Evolutionary conservation across 2,329 filamentous ascomycete genomes (phyloP).

Genomic region (Thermothelomyces thermophilus): DNA sequence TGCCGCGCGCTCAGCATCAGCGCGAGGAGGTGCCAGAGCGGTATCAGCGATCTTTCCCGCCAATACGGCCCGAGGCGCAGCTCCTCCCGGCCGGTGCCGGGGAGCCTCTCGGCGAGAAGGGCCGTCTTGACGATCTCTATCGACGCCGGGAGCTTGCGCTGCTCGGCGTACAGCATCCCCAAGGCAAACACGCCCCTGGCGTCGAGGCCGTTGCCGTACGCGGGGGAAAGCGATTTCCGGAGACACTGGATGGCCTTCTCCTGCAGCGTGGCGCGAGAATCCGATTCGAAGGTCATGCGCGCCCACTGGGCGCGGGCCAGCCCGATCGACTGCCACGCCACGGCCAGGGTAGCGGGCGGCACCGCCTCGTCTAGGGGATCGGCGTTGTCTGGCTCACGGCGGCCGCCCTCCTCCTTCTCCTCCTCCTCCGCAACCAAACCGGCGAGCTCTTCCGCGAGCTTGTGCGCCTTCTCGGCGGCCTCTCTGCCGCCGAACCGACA

Average conservation of each 20-base stretch:
- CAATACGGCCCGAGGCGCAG: conserved; percentile 45
- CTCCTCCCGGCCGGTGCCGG: conserved; percentile 39
- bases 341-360: conserved; percentile 54
- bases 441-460: conserved; percentile 64
- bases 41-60: conserved; percentile 62
- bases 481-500: conserved; percentile 72
- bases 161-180: conserved; percentile 80
- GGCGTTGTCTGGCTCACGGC: conserved; percentile 26
- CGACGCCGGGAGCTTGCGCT: conserved; percentile 69
- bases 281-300: conserved; percentile 68
- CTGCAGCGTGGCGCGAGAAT: conserved; percentile 65
- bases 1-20: conserved; percentile 80
- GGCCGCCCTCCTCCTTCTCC: conserved; percentile 11
- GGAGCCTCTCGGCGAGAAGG: conserved; percentile 53
- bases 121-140: conserved; percentile 77
- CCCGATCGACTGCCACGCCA: conserved; percentile 78
- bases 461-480: conserved; percentile 72
- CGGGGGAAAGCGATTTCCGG: conserved; percentile 62
- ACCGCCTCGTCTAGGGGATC: conserved; percentile 33
- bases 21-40: conserved; percentile 86
- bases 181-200: conserved; percentile 75
- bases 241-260: conserved; percentile 70
- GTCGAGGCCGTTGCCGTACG: conserved; percentile 59
- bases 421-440: conserved; percentile 62
- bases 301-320: conserved; percentile 85